A percentile compares a stretch with the other conserved stretches of the same genome.
phyloP scores from a whole-genome alignment of 225 moss, liverwort and hornwort species.

The Physcomitrellopsis africana region DNA sequence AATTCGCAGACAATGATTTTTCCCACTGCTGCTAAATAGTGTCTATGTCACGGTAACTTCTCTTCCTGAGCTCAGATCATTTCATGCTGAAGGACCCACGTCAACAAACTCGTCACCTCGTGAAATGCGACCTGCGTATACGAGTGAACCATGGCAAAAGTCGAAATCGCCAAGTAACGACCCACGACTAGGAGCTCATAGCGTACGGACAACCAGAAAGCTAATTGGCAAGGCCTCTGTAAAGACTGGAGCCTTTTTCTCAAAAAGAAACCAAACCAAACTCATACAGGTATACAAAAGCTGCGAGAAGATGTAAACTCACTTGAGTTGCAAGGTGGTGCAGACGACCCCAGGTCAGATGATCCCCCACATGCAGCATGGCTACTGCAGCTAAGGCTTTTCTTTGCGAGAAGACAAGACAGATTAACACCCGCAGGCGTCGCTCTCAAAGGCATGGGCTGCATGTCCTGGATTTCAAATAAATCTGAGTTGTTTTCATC shows the following conservation, averaged over 20 bases:
- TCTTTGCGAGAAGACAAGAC: constrained; percentile 40
- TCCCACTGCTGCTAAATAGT: too few relatives aligned
- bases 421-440: constrained; percentile 28
- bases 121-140: too few relatives aligned
- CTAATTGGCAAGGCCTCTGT: not conserved
- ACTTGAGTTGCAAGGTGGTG: constrained; percentile 35
- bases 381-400: constrained; percentile 30
- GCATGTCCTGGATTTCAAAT: constrained; percentile 48
- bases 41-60: too few relatives aligned
- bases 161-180: too few relatives aligned
- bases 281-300: constrained; percentile 4
- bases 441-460: constrained; percentile 32
- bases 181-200: too few relatives aligned
- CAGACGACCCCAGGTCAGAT: constrained; percentile 28
- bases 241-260: not conserved
- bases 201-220: not conserved
- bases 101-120: too few relatives aligned
- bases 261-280: not conserved
- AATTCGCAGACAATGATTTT: not conserved
- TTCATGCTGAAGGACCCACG: too few relatives aligned
- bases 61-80: too few relatives aligned
- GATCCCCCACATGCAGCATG: constrained; percentile 22
- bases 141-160: too few relatives aligned
- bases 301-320: constrained; percentile 23
- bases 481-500: constrained; percentile 48